Conservation (phyloP, 352 stramenopile species). For the Phytophthora uliginosa region DNA sequence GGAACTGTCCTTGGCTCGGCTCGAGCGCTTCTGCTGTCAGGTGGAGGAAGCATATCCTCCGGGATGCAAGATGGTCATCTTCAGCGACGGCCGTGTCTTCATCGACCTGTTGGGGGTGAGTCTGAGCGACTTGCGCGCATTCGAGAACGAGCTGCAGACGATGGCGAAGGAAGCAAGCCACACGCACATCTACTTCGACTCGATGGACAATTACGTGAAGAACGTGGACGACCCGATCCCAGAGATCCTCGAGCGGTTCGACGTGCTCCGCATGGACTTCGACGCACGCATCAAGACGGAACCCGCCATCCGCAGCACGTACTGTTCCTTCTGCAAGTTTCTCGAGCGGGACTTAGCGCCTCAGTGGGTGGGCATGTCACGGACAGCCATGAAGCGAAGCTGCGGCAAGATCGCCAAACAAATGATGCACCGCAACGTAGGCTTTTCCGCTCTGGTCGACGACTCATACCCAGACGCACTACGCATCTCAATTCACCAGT, state of each 20-base stretch:
- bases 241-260: slow-evolving; percentile 28
- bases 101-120: slow-evolving; percentile 25
- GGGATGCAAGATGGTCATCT: slow-evolving; percentile 30
- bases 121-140: slow-evolving; percentile 17
- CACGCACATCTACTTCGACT: slow-evolving; percentile 31
- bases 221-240: slow-evolving; percentile 24
- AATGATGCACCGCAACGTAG: slow-evolving; percentile 34
- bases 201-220: slow-evolving; percentile 32
- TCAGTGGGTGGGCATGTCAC: slow-evolving; percentile 18
- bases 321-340: slow-evolving; percentile 31
- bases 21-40: slow-evolving; percentile 28
- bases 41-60: slow-evolving; percentile 23
- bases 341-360: slow-evolving; percentile 29
- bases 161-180: slow-evolving; percentile 25
- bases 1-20: slow-evolving; percentile 20
- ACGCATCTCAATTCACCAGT: too few species aligned
- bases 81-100: slow-evolving; percentile 29
- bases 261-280: slow-evolving; percentile 27
- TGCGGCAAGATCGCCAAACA: slow-evolving; percentile 28
- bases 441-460: slow-evolving; percentile 24
- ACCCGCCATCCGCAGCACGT: slow-evolving; percentile 23
- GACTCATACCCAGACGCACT: slow-evolving; percentile 20
- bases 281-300: slow-evolving; percentile 24
- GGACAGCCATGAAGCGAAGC: slow-evolving; percentile 19
- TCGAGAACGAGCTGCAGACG: slow-evolving; percentile 18